Conservation (phyloP, 2,329 filamentous ascomycete species). For the Aspergillus ochraceus region DNA sequence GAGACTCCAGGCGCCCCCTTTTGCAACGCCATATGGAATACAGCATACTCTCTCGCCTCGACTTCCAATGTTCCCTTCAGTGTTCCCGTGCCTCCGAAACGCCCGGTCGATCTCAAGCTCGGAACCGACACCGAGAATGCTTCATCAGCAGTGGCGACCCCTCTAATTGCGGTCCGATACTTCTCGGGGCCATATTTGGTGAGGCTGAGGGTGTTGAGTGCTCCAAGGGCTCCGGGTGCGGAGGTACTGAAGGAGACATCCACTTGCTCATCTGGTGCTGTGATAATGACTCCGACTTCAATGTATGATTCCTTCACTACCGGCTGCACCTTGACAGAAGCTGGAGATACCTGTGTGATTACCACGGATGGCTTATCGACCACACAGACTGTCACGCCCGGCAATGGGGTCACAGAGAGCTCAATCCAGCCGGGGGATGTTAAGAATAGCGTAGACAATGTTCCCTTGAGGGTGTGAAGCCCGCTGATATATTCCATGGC, state of each 20-base stretch:
- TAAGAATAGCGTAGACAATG: background rate
- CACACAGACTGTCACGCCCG: background rate
- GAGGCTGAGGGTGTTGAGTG: constrained; percentile 1
- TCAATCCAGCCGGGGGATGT: background rate
- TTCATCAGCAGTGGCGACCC: background rate
- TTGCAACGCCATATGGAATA: background rate
- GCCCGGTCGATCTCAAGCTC: background rate
- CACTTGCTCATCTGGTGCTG: background rate
- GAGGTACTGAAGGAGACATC: background rate
- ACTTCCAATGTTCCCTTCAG: background rate
- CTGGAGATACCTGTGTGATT: background rate
- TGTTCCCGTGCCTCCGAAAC: background rate
- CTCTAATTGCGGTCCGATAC: background rate
- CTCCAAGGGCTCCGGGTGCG: background rate
- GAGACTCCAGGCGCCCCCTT: background rate
- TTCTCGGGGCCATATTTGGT: background rate
- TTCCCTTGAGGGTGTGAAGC: background rate
- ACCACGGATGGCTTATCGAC: background rate
- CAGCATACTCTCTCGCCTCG: background rate
- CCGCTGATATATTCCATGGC: background rate
- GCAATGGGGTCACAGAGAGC: background rate
- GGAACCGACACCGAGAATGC: background rate
- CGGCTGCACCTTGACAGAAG: background rate
- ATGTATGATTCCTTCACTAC: background rate
- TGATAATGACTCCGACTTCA: background rate